phyloP scores from a whole-genome alignment of 2,329 filamentous ascomycete species.

The Trichoderma atrobrunneum region DNA sequence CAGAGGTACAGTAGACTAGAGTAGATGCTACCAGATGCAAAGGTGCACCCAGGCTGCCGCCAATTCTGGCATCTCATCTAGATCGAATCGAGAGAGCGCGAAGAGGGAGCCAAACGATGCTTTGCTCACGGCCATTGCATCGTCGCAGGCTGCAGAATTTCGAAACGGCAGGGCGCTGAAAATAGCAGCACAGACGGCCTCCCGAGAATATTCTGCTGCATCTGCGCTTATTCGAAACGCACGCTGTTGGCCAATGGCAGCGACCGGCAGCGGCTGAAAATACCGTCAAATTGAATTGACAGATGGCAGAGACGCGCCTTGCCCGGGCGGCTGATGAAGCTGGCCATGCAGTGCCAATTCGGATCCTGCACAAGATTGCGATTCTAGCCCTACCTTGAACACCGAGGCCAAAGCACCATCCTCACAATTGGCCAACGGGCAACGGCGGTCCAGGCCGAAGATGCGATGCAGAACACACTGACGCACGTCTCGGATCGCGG shows the following conservation, averaged over 20 bases:
- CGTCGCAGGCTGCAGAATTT: constrained; percentile 6
- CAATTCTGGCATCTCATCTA: background rate
- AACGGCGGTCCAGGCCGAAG: constrained; percentile 4
- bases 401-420: background rate
- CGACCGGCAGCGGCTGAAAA: background rate
- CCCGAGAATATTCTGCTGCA: background rate
- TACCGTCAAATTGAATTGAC: background rate
- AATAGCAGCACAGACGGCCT: constrained; percentile 11
- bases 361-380: background rate
- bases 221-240: constrained; percentile 1
- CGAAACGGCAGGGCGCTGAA: constrained; percentile 20
- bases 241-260: background rate
- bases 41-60: background rate
- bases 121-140: background rate
- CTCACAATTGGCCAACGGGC: constrained; percentile 6
- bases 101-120: constrained; percentile 12
- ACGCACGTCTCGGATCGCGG: constrained; percentile 16
- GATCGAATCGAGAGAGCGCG: background rate
- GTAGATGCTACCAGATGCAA: background rate
- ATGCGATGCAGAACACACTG: constrained; percentile 16
- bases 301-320: background rate
- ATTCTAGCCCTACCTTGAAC: background rate
- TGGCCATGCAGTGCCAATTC: background rate
- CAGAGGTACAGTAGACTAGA: background rate
- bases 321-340: background rate